Evolutionary conservation across 164 flowering plant species (phyloP), one percentile per base, ranked within the genome.

Genomic region (Platanus orientalis): DNA sequence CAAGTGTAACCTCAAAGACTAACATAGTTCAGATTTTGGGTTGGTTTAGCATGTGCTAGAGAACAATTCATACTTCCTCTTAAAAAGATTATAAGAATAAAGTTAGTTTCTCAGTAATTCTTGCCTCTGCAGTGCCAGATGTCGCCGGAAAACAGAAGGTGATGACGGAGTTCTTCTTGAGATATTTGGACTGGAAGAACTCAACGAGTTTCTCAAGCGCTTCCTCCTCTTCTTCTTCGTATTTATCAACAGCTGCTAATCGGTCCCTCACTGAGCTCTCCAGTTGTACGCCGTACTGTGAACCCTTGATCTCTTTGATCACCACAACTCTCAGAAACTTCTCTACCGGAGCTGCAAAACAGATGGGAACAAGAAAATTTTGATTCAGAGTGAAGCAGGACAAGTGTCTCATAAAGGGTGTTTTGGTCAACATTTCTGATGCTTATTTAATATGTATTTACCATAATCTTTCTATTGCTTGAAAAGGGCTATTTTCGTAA

Each of bases 221-320:
- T 30, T 62, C 88, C 64, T 93, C 98, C 62, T 93, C 97, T 58
- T 88, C 96, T 7, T 93, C 97, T 59, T 93, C 98, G 28, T 88
- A 93, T 47, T 87, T 84, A 67, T 90, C 98, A 23, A 54, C 83
- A 0, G 71, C 96, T 2, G 85, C 97, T 69, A 93, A 69, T 26
- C 94, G 74, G 58, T 90, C 98, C 77, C 97, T 83, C 64, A 93
- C 96, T 0, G 89, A 75, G 52, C 86, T 84, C 77, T 93, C 96
- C 6, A 90, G 68, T 70, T 90, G 98, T 42, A 84, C 87, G 6
- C 96, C 94, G 7, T 85, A 93, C 58, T 93, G 98, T 3, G 96
- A 85, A 0, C 96, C 98, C 71, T 93, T 93, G 29, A 93, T 88
- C 81, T 93, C 98, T 68, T 93, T 93, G 25, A 93, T 90, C 74